Base-by-base conservation (phyloP, 768 basidiomycete species). In the Rhodotorula babjevae region DNA sequence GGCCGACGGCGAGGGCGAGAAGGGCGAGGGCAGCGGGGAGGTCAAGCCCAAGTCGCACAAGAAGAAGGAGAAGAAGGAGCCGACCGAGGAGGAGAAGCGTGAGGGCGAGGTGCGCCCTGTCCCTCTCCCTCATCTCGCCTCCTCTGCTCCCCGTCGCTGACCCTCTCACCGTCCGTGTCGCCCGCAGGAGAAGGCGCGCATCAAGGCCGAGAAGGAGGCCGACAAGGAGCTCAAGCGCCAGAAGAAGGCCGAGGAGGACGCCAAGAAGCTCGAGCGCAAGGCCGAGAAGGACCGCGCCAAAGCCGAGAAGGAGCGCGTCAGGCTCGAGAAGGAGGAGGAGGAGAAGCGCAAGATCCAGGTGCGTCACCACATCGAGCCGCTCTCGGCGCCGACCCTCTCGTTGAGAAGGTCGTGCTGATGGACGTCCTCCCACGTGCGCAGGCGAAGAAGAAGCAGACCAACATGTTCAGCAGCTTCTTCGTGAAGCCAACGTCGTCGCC, bases 391-490 rank as follows among this genome's bases (percentile, higher is more conserved):
- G 11, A 3, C 27, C 27, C 1, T 9, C 50, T 9, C 27, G 10
- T n/a, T 9, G 15, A 36, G 36, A 36, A 36, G 44, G 53, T n/a
- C 36, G 55, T 36, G 12, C 61, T 49, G 40, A 53, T 19, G 16
- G 25, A 36, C 40, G n/a, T 23, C 21, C 12, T 9, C n/a, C 9
- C 1, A 8, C 8, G 7, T 21, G 23, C n/a, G 21, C 69, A 81
- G 79, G 86, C 86, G 6, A 86, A 88, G 63, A 85, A 86, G 65
- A 91, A 87, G 80, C 90, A 91, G 9, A 86, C 87, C 44, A 88
- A 87, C 15, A 81, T 91, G 21, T 87, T 95, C 87, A 85, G 86
- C 1, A 89, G 82, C 78, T 93, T 92, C 83, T 91, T 93, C 80
- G 83, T 85, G 44, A 91, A 90, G 78, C 80, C 86, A 16, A 87